A percentile compares a stretch with the other conserved stretches of the same genome.
Evolutionary conservation across 306 rosid species (phyloP).

Genomic region (Rosa persica): DNA sequence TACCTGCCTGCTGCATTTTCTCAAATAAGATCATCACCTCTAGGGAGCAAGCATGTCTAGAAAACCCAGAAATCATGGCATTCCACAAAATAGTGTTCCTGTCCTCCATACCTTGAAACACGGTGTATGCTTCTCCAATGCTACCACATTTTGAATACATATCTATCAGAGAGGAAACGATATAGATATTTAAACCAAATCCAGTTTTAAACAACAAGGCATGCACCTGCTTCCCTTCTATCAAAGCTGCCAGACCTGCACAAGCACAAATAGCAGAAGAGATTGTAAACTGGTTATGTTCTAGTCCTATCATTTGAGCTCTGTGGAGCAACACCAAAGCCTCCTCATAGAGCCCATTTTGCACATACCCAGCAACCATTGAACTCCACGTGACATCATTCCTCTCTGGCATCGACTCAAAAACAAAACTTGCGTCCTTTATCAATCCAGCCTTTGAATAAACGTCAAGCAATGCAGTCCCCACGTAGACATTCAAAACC

Average conservation of each 20-base stretch:
- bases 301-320: slow-evolving; percentile 46
- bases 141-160: slow-evolving; percentile 92
- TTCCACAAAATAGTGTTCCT: slow-evolving; percentile 73
- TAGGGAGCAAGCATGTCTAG: slow-evolving; percentile 59
- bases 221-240: slow-evolving; percentile 78
- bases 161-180: slow-evolving; percentile 66
- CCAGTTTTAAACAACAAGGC: slow-evolving; percentile 62
- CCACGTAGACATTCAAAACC: slow-evolving; percentile 72
- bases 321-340: slow-evolving; percentile 63
- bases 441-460: slow-evolving; percentile 70
- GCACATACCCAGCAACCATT: slow-evolving; percentile 71
- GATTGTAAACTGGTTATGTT: slow-evolving; percentile 54
- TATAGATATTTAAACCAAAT: slow-evolving; percentile 49
- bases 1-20: slow-evolving; percentile 79
- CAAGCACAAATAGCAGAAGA: slow-evolving; percentile 79
- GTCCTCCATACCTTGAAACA: slow-evolving; percentile 51
- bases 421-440: slow-evolving; percentile 56
- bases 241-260: slow-evolving; percentile 66
- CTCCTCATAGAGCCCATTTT: slow-evolving; percentile 66
- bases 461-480: slow-evolving; percentile 77
- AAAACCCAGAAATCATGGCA: slow-evolving; percentile 76
- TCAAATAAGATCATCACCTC: slow-evolving; percentile 79
- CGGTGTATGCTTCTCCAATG: slow-evolving; percentile 61
- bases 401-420: slow-evolving; percentile 63
- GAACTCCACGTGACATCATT: slow-evolving; percentile 91